These are phyloP conservation scores for Cubamyces lactineus DNA, from an alignment of 768 basidiomycete genomes.

Conservation along the genomic window DNA sequence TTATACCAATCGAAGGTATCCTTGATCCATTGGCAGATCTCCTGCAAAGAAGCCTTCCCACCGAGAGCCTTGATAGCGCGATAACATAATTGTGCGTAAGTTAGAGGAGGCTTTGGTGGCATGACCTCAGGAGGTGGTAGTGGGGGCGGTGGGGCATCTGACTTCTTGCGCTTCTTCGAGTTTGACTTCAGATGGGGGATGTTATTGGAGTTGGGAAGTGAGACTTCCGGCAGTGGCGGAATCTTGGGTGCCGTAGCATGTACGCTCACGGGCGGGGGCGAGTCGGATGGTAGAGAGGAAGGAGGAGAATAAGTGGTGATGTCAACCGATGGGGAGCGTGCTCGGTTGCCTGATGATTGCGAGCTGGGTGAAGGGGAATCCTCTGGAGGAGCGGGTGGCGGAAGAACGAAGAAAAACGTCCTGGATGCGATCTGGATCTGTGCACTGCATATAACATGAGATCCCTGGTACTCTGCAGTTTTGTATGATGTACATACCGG, in stretches of 20 bases:
- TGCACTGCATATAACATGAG: slow-evolving; percentile 56
- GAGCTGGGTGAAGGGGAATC: slow-evolving; percentile 84
- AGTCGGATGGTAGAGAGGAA: slow-evolving; percentile 77
- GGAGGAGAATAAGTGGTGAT: slow-evolving; percentile 58
- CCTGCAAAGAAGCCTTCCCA: slow-evolving; percentile 87
- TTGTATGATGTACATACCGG: slow-evolving; percentile 52
- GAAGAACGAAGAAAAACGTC: slow-evolving; percentile 95
- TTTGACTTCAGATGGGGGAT: slow-evolving; percentile 39
- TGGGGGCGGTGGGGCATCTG: slow-evolving; percentile 40
- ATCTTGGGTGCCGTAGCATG: slow-evolving; percentile 49
- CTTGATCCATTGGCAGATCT: slow-evolving; percentile 92
- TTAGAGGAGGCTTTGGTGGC: slow-evolving; percentile 86
- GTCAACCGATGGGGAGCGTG: slow-evolving; percentile 81
- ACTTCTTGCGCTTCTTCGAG: slow-evolving; percentile 77
- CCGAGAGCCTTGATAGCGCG: slow-evolving; percentile 81
- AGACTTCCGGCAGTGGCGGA: slow-evolving; percentile 50
- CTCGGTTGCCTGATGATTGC: slow-evolving; percentile 60
- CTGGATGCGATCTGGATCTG: slow-evolving; percentile 97
- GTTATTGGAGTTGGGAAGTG: slow-evolving; percentile 65
- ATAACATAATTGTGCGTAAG: slow-evolving; percentile 91
- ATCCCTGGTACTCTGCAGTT: neutral
- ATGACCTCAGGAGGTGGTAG: slow-evolving; percentile 70
- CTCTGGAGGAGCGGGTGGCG: slow-evolving; percentile 81
- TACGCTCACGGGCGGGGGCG: slow-evolving; percentile 61
- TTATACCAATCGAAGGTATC: slow-evolving; percentile 89